Evolutionary conservation across 2,329 filamentous ascomycete species (phyloP), one percentile per base, ranked within the genome.

Genomic region (Dichotomopilus funicola): DNA sequence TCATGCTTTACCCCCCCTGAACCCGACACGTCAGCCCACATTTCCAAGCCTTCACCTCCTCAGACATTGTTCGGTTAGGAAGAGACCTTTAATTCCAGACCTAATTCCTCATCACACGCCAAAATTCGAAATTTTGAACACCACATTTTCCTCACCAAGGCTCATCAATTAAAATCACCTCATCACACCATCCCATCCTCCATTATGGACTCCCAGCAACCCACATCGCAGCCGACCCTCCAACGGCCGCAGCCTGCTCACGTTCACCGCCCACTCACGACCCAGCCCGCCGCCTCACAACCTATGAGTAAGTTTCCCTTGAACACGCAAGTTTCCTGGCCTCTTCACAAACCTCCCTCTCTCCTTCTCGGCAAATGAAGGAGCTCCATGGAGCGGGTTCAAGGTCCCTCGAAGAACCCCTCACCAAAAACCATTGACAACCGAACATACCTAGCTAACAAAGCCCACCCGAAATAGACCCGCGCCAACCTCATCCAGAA

Each of bases 401-500:
- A 27, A 27, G 2, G 2, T 27, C 19, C 2, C 19, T 27, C 3
- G 19, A 3, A 27, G 2, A 27, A 27, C 19, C 19, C 19, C 19
- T 27, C 19, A 27, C 19, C 19, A 27, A 3, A 27, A 27, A 3
- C 19, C 2, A 27, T 27, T 27, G 2, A 27, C 19, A 2, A 27
- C 19, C 19, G 3, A 27, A 27, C 19, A 27, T 27, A 27, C 19
- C 2, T 27, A 27, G 3, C 19, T 27, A 27, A 27, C 19, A 27
- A 3, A 27, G 19, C 2, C 19, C 19, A 27, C 19, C 19, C 3
- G 2, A 27, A 27, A 53, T 35, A 69, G 67, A 68, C 45, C 63
- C 66, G 11, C 54, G 63, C 48, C 57, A 60, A 42, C 66, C 67
- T 3, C 67, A 68, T 53, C 51, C 57, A 4, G 66, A 67, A 31